Conservation (phyloP, 768 basidiomycete genomes). For the Suillus discolor region DNA sequence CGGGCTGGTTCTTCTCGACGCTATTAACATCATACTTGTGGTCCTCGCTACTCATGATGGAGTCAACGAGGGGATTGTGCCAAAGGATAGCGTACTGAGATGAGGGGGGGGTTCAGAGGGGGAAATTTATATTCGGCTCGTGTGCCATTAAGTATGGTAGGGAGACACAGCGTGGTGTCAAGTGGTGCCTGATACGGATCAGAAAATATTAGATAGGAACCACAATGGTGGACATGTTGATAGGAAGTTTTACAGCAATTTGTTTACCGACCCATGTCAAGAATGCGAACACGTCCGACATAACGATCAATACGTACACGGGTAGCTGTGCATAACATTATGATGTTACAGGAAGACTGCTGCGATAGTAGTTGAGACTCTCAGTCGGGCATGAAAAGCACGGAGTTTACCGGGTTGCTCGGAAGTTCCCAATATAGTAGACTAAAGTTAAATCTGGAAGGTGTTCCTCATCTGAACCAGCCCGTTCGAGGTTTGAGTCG, state of each 20-base stretch:
- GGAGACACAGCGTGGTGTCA: neutral
- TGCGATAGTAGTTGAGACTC: neutral
- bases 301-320: neutral
- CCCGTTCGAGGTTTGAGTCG: neutral
- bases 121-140: neutral
- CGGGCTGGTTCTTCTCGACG: conserved; percentile 14
- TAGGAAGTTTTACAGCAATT: conserved; percentile 2
- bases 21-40: conserved; percentile 3
- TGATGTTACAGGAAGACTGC: neutral
- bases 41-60: neutral
- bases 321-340: no score
- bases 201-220: conserved; percentile 3
- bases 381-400: no score
- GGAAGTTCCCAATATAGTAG: no score
- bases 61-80: neutral
- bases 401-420: neutral
- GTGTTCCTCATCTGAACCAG: neutral
- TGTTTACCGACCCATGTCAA: neutral
- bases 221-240: neutral
- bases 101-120: neutral
- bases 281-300: neutral
- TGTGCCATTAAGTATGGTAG: neutral
- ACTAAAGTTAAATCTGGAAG: no score
- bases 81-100: neutral
- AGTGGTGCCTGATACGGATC: conserved; percentile 6